Percentiles rank a stretch among this genome's conserved stretches.
Evolutionary conservation across 192 early-diverging fungal species (phyloP).

Genomic region (Coemansia sp.): DNA sequence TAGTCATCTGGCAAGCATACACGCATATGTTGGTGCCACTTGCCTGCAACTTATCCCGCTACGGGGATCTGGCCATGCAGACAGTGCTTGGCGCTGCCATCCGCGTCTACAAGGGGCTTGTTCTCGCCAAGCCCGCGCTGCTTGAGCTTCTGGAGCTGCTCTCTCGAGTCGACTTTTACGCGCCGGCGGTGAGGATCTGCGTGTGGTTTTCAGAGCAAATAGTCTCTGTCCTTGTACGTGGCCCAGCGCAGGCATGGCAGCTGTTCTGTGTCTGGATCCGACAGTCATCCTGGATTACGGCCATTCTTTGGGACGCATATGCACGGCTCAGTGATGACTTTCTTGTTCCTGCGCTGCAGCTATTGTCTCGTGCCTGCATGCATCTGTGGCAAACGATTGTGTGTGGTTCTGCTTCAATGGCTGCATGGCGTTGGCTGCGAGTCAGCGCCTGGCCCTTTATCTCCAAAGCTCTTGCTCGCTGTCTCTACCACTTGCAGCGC

Average conservation of each 20-base stretch:
- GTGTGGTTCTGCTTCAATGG: neutral
- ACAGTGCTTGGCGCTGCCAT: neutral
- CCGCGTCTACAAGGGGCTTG: neutral
- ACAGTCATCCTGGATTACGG: conserved; percentile 10
- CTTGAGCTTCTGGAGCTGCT: neutral
- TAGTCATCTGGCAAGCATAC: neutral
- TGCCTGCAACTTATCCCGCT: neutral
- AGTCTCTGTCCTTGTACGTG: neutral
- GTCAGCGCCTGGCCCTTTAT: conserved; percentile 2
- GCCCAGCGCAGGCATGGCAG: neutral
- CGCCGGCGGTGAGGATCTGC: neutral
- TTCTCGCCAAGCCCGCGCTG: neutral
- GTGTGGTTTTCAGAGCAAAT: neutral
- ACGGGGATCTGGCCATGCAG: neutral
- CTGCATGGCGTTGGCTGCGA: neutral
- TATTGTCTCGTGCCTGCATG: neutral
- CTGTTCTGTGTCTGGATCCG: neutral
- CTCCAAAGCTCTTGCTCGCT: neutral
- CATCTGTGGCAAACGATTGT: conserved; percentile 11
- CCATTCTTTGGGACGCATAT: conserved; percentile 10
- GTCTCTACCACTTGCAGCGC: neutral
- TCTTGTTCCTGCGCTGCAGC: conserved; percentile 6
- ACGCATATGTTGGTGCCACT: neutral
- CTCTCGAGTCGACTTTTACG: conserved; percentile 1
- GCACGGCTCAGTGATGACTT: conserved; percentile 17